Base-by-base conservation (phyloP, 768 basidiomycete species). In the Pisolithus orientalis region DNA sequence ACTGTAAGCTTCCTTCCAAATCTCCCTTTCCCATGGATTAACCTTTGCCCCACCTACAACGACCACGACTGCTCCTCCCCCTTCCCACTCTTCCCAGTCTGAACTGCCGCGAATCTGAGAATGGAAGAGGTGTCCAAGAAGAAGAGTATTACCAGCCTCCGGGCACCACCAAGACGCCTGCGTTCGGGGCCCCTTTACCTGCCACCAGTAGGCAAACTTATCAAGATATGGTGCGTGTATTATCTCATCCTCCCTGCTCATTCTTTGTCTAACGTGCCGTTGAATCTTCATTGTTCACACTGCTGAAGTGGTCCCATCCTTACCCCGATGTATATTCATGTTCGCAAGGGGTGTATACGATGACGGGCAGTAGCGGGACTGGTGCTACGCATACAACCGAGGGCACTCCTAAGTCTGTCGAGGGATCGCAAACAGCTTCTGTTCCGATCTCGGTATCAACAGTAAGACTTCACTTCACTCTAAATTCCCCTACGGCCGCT, bases 71-170 rank as follows among this genome's bases (percentile, higher is more conserved):
- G 6, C 9, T 32, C 31, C 31, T 2, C 31, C 9, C 31, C 6
- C 40, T 27, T 10, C 21, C 21, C n/a, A n/a, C 17, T 32, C 32
- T 46, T 16, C 6, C n/a, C 24, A 67, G 67, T 7, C 64, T 67
- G n/a, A 67, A 64, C 21, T 50, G 47, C 27, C 67, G 66, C 9
- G 45, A 58, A 8, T 45, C 55, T 2, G 50, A 21, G 16, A 44
- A 32, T 0, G 67, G 66, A 0, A 48, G 50, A 0, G 66, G 66
- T 34, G 2, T 64, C n/a, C 53, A 67, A 5, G 62, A 64, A 50
- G 66, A 67, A 45, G 62, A 58, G 1, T 56, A 63, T 9, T 14
- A 54, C 0, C 37, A 40, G 0, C 51, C 53, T 29, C 62, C 44
- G 24, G 53, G 56, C 13, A 27, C 29, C 0, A n/a, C 44, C 3